Base-by-base conservation (phyloP, 768 basidiomycete genomes). In the Termitomyces sp. region DNA sequence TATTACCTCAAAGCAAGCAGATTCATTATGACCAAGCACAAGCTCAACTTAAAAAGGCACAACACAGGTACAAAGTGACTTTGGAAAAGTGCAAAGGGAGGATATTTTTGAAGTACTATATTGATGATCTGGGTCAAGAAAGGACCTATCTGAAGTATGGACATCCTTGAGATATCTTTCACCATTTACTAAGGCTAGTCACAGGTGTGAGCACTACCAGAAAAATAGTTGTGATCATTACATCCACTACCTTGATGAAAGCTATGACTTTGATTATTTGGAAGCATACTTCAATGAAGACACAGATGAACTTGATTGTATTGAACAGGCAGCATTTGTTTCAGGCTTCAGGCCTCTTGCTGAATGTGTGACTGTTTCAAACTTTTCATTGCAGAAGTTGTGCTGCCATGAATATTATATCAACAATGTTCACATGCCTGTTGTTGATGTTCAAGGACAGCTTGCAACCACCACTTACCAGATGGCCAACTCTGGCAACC, bases 181-280 rank as follows among this genome's bases (percentile, higher is more conserved):
- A n/a, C n/a, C n/a, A n/a, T n/a, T n/a, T n/a, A n/a, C n/a, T n/a
- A n/a, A 32, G 14, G 18, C 8, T 13, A 37, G 20, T 32, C 3
- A 2, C 13, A 60, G 54, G 30, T 62, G 58, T 34, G 50, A 60
- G 30, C 48, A 60, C 22, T 60, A 60, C 20, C n/a, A 36, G 14
- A 52, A 30, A 18, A 39, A 1, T 4, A 49, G 46, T 14, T 14
- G 33, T 3, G 45, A 61, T 26, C 60, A 57, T 26, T 57, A 54
- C 14, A 1, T 47, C 1, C n/a, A 47, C 0, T 20, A 12, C 8
- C 30, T 47, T 4, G 10, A 33, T 20, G 32, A 47, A 0, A 56
- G 59, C 0, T 67, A 66, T 36, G 57, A 70, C 27, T 27, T 66
- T 4, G 60, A 60, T 2, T 70, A 70, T 34, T 22, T 68, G 7